Evolutionary conservation across 1,139 yeast species (phyloP).

Genomic region (Sugiyamaella castrensis): DNA sequence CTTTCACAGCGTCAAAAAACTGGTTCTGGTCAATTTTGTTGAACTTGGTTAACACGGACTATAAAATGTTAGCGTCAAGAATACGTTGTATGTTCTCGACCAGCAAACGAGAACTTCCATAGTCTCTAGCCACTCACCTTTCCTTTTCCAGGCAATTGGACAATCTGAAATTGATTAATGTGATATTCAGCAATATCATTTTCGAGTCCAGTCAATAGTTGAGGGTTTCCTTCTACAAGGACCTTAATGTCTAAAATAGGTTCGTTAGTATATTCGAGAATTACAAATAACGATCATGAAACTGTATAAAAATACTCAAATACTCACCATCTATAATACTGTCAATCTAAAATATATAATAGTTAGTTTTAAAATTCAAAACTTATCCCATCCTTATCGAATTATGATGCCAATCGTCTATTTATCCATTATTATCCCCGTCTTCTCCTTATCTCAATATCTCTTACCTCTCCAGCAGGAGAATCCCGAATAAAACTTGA

Average conservation of each 20-base stretch:
- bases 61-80: conserved; percentile 18
- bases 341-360: not conserved
- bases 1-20: conserved; percentile 48
- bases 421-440: too few species aligned
- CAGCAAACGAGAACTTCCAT: too few species aligned
- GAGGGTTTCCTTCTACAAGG: conserved; percentile 37
- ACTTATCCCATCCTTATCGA: not conserved
- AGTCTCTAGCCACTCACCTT: conserved; percentile 12
- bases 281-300: not conserved
- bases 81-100: too few species aligned
- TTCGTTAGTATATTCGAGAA: not conserved
- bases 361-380: not conserved
- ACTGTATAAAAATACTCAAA: not conserved
- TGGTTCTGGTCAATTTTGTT: conserved; percentile 46
- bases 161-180: conserved; percentile 43
- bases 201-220: conserved; percentile 30
- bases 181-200: conserved; percentile 46
- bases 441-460: not conserved
- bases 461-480: conserved; percentile 51
- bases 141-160: conserved; percentile 34
- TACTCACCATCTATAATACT: conserved; percentile 8
- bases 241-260: conserved; percentile 33
- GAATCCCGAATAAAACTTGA: conserved; percentile 47
- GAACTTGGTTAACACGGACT: conserved; percentile 44
- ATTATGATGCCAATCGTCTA: too few species aligned